Evolutionary conservation across 2,329 filamentous ascomycete genomes (phyloP).

Genomic region (Corinectria fuckeliana): DNA sequence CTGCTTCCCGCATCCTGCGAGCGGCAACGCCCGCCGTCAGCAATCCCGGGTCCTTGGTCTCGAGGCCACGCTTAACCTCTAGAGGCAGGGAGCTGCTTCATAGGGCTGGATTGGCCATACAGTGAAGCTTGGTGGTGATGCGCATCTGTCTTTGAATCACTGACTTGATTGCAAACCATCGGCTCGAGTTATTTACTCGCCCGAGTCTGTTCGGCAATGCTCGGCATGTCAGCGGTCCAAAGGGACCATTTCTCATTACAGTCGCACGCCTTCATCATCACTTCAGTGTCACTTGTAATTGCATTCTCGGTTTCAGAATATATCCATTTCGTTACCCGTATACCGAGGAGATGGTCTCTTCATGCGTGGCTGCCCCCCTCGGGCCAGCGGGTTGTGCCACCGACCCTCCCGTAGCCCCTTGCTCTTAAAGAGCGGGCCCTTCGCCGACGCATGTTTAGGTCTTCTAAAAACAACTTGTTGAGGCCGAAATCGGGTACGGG

Average conservation of each 20-base stretch:
- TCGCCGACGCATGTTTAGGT: not conserved
- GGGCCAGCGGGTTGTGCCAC: constrained; percentile 29
- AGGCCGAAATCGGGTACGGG: not conserved
- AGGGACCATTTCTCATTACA: not conserved
- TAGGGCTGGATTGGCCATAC: constrained; percentile 29
- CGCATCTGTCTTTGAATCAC: no score
- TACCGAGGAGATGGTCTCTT: constrained; percentile 6
- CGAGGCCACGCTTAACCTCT: constrained; percentile 37
- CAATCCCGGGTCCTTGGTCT: constrained; percentile 28
- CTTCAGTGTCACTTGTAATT: not conserved
- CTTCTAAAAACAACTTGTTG: not conserved
- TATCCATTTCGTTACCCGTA: constrained; percentile 8
- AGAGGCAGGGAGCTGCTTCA: constrained; percentile 32
- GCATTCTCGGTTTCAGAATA: not conserved
- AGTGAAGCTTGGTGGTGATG: not conserved
- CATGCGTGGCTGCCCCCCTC: constrained; percentile 11
- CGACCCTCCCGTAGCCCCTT: not conserved
- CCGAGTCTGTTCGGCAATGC: constrained; percentile 2
- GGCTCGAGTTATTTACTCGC: not conserved
- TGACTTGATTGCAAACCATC: not conserved
- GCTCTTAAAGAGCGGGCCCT: not conserved
- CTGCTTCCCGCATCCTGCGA: constrained; percentile 29
- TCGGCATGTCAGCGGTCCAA: constrained; percentile 4
- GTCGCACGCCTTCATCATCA: not conserved
- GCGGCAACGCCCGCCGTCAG: constrained; percentile 35